Conservation (phyloP, 805 yeast genomes). For the Saturnispora mendoncae region DNA sequence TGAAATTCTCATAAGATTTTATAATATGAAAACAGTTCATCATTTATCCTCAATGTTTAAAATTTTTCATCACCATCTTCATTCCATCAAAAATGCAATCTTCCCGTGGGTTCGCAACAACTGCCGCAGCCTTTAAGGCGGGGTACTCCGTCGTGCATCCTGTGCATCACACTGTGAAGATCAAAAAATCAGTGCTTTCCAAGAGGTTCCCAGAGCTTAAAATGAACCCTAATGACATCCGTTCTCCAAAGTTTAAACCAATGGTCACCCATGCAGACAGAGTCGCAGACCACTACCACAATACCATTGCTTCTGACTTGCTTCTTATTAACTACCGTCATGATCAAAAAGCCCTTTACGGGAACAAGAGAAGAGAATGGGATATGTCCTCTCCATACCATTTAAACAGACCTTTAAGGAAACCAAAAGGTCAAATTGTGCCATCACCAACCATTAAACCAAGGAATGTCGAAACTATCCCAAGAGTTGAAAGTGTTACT, state of each 20-base stretch:
- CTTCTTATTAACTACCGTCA: slow-evolving; percentile 72
- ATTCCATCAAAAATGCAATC: slow-evolving; percentile 1
- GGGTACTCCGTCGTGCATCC: slow-evolving; percentile 76
- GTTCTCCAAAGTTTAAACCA: slow-evolving; percentile 74
- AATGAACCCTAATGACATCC: slow-evolving; percentile 61
- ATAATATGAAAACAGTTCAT: no score
- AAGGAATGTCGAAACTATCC: slow-evolving; percentile 60
- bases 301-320: slow-evolving; percentile 68
- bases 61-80: not conserved
- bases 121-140: slow-evolving; percentile 33
- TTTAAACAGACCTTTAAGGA: slow-evolving; percentile 66
- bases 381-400: slow-evolving; percentile 84
- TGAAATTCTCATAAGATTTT: slow-evolving; percentile 1
- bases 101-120: slow-evolving; percentile 28
- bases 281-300: slow-evolving; percentile 63
- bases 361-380: slow-evolving; percentile 76
- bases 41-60: no score
- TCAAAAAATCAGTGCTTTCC: slow-evolving; percentile 64
- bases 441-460: slow-evolving; percentile 69
- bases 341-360: slow-evolving; percentile 42
- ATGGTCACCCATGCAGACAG: slow-evolving; percentile 70
- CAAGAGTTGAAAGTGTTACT: slow-evolving; percentile 56
- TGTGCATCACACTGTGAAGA: slow-evolving; percentile 79
- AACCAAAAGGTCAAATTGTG: slow-evolving; percentile 67
- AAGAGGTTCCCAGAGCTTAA: slow-evolving; percentile 66